Evolutionary conservation across 2,329 filamentous ascomycete genomes (phyloP).

Genomic region (Hymenoscyphus repandus): DNA sequence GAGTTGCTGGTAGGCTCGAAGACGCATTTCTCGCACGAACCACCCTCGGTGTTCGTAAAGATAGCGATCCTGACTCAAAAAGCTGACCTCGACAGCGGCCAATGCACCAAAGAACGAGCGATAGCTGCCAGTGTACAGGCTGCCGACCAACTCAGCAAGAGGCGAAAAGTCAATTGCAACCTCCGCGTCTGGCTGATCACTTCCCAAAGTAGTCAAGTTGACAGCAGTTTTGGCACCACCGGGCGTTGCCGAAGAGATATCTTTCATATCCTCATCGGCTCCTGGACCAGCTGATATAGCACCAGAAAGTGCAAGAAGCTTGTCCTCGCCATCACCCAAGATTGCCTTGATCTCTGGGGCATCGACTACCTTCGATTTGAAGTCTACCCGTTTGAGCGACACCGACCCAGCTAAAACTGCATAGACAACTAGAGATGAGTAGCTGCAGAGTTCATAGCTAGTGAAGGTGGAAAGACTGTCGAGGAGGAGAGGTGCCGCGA

Average conservation of each 20-base stretch:
- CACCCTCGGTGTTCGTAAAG: constrained; percentile 92
- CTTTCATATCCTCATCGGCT: constrained; percentile 72
- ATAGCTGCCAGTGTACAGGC: constrained; percentile 91
- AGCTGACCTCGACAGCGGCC: constrained; percentile 85
- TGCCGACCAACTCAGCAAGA: constrained; percentile 81
- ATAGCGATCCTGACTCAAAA: constrained; percentile 91
- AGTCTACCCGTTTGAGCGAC: constrained; percentile 92
- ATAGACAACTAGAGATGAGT: constrained; percentile 91
- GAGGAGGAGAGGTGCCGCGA: constrained; percentile 86
- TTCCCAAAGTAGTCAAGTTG: constrained; percentile 79
- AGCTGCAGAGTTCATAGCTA: constrained; percentile 96
- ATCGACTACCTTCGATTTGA: constrained; percentile 98
- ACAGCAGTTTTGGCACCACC: constrained; percentile 62
- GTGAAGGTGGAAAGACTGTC: constrained; percentile 98
- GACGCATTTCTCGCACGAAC: constrained; percentile 98
- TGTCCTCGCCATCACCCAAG: constrained; percentile 83
- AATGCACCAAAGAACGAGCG: constrained; percentile 88
- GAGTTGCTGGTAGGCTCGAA: constrained; percentile 93
- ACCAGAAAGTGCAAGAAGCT: constrained; percentile 75
- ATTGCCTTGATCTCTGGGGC: constrained; percentile 98
- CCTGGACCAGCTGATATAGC: constrained; percentile 76
- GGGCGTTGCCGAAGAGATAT: constrained; percentile 49
- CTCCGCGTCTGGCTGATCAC: constrained; percentile 72
- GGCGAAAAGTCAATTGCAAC: constrained; percentile 82
- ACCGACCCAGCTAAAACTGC: constrained; percentile 92